These are phyloP conservation scores for Thalassiosira livingstoniorum DNA, from an alignment of 352 stramenopile species.

Conservation along the genomic window DNA sequence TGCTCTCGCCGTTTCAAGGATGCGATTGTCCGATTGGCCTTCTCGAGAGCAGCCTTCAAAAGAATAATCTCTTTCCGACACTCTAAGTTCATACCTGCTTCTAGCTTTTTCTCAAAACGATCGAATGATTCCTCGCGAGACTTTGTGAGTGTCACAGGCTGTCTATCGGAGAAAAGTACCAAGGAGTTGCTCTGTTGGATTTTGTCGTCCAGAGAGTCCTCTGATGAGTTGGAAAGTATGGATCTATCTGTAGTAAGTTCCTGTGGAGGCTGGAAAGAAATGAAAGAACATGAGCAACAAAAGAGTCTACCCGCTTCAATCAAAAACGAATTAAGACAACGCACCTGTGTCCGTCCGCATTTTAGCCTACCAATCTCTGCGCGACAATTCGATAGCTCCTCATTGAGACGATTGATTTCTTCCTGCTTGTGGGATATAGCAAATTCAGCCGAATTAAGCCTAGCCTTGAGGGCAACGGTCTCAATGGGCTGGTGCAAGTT, in stretches of 20 bases:
- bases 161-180: conserved; percentile 32
- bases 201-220: conserved; percentile 35
- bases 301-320: no score
- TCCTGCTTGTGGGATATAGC: conserved; percentile 59
- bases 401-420: conserved; percentile 63
- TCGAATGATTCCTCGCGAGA: conserved; percentile 53
- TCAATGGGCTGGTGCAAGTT: conserved; percentile 33
- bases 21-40: conserved; percentile 74
- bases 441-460: conserved; percentile 48
- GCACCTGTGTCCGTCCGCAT: no score
- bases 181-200: conserved; percentile 22
- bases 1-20: conserved; percentile 53
- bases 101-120: conserved; percentile 54
- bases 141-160: conserved; percentile 39
- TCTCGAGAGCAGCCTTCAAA: conserved; percentile 69
- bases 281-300: conserved; percentile 5
- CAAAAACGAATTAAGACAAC: no score
- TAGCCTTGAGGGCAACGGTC: conserved; percentile 49
- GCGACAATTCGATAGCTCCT: conserved; percentile 72
- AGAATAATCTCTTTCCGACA: conserved; percentile 59
- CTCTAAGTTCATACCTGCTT: conserved; percentile 47
- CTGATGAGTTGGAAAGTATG: conserved; percentile 51
- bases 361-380: conserved; percentile 79
- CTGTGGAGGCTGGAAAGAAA: not conserved
- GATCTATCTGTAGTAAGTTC: conserved; percentile 36